Evolutionary conservation across 495 filamentous ascomycete species (phyloP), one percentile per base, ranked within the genome.

Genomic region (Aspergillus biplanus): DNA sequence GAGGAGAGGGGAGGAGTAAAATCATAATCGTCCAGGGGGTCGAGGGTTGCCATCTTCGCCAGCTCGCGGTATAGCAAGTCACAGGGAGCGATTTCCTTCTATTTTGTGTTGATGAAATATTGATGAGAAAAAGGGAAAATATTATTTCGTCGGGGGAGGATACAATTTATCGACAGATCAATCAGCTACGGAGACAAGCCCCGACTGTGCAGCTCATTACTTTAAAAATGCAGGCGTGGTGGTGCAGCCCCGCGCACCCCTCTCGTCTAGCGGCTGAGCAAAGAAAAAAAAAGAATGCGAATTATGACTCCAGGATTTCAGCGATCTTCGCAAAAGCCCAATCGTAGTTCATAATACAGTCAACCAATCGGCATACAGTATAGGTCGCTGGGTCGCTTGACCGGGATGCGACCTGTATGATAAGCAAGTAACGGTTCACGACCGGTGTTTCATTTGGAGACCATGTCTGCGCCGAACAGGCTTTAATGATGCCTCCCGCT

Each of bases 1-100:
- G 75, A 75, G 5, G 78, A 78, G 6, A 67, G 63, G n/a, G 73
- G 69, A 46, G 73, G 71, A 37, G 64, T 65, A n/a, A 61, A 69
- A 11, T 58, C 60, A 52, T 71, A 59, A n/a, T 79, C 70, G 31
- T 79, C 75, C 58, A 77, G 73, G 18, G 58, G 69, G 15, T 80
- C 77, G 67, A 76, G 39, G 18, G 27, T 63, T 21, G 46, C 53
- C 53, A 63, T 63, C 11, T 44, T 44, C 0, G n/a, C 39, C 11
- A 44, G 44, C 7, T 42, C 16, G 15, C 32, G 31, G 32, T 33
- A 35, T 48, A 15, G 18, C 12, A 33, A 53, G 34, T 18, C 35
- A n/a, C 54, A 59, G n/a, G 9, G 6, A 7, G 33, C n/a, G 52
- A 12, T 32, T 37, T 42, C 46, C 7, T 34, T n/a, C n/a, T 21